phyloP scores from a whole-genome alignment of 371 early-diverging fungal species.

The Mucor sp. region DNA sequence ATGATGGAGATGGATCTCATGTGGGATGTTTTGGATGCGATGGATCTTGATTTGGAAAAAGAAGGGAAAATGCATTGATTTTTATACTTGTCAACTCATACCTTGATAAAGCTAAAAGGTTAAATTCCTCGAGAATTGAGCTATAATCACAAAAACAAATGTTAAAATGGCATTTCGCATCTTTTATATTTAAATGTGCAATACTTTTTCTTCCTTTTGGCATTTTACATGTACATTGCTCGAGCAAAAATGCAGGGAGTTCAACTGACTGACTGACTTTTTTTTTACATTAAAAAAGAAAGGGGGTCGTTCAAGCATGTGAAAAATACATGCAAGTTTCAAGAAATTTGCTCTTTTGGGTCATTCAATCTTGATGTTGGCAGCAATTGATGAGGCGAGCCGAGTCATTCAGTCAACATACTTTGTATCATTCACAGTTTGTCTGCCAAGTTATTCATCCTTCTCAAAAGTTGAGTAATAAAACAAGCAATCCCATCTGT shows the following conservation, averaged over 20 bases:
- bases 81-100: too few species aligned
- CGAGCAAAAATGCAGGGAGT: background rate
- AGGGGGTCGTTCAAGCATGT: background rate
- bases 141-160: too few species aligned
- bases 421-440: background rate
- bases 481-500: background rate
- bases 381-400: too few species aligned
- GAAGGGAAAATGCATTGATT: too few species aligned
- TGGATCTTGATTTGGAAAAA: too few species aligned
- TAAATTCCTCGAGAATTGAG: too few species aligned
- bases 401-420: too few species aligned
- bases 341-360: background rate
- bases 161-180: too few species aligned
- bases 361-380: too few species aligned
- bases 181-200: too few species aligned
- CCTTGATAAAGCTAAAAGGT: too few species aligned
- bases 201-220: background rate
- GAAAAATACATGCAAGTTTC: constrained; percentile 3
- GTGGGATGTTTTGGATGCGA: too few species aligned
- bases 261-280: background rate
- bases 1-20: background rate
- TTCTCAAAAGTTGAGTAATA: background rate
- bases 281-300: background rate
- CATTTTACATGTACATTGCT: background rate
- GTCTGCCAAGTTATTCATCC: background rate